These are phyloP conservation scores for Pseudozyma sp. DNA, from an alignment of 1,284 basidiomycete species.

Conservation along the genomic window DNA sequence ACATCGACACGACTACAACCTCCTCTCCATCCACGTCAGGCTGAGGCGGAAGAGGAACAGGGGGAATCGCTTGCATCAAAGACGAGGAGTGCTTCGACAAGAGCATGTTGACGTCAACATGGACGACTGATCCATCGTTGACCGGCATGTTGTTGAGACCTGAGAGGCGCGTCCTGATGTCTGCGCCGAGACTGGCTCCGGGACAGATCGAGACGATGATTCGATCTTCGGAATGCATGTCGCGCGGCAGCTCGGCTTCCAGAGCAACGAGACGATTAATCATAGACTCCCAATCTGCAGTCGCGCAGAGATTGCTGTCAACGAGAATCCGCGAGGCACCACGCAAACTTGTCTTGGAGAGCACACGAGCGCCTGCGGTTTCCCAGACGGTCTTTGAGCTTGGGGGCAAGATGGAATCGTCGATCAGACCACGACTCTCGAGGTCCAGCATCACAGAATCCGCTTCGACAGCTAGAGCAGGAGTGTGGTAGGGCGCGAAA, in stretches of 20 bases:
- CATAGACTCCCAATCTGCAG: slow-evolving; percentile 38
- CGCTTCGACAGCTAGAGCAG: slow-evolving; percentile 13
- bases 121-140: background rate
- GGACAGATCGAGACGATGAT: slow-evolving; percentile 32
- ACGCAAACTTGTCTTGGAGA: slow-evolving; percentile 1
- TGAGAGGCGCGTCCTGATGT: slow-evolving; percentile 15
- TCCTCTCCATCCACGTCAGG: slow-evolving; percentile 39
- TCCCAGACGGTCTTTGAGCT: slow-evolving; percentile 33
- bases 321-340: slow-evolving; percentile 13
- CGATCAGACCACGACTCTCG: slow-evolving; percentile 20
- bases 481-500: slow-evolving; percentile 40
- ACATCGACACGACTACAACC: slow-evolving; percentile 49
- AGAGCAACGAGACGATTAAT: slow-evolving; percentile 17
- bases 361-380: slow-evolving; percentile 15
- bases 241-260: slow-evolving; percentile 1
- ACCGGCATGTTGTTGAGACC: background rate
- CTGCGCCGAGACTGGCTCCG: slow-evolving; percentile 24
- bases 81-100: background rate
- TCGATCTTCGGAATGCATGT: too few species aligned
- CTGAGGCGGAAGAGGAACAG: background rate
- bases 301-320: slow-evolving; percentile 29
- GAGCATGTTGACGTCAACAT: slow-evolving; percentile 16
- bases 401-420: slow-evolving; percentile 4
- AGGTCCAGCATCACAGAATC: slow-evolving; percentile 27
- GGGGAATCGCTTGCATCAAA: background rate